Evolutionary conservation across 1,139 yeast species (phyloP), one percentile per base, ranked within the genome.

Genomic region (Pichia sp.): DNA sequence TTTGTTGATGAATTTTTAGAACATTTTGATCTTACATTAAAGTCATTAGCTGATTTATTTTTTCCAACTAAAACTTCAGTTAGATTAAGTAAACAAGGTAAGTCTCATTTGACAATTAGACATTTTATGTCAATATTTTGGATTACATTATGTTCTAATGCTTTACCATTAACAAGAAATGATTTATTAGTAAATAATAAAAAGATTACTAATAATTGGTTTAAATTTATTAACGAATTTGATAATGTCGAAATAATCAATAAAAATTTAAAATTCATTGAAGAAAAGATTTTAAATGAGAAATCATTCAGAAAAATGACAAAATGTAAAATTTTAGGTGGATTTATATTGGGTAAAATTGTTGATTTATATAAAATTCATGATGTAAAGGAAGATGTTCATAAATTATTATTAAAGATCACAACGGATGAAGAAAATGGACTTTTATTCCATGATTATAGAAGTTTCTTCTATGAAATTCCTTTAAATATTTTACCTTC

Each of bases 281-380:
- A 72, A 18, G 59, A 68, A 1, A 69, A 70, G 34, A 73, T 90
- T 2, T 62, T 88, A 39, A 64, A 67, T 34, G 97, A 90, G 57
- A 62, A 71, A 1, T 71, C 77, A 18, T 84, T 82, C 60, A 78
- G 79, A 55, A 83, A 81, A 58, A 71, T 83, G 50, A 77, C 89
- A 1, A 90, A 89, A 62, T 77, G 88, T 56, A 79, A 80, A 55
- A 75, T 89, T 26, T 76, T 90, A 59, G 88, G 86, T 58, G 97
- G 90, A 59, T 79, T 86, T 72, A 78, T 84, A 33, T 64, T 89
- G 56, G 73, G 75, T 36, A 80, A 80, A 50, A 58, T 86, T 36
- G 77, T 79, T 37, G 73, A 75, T 4, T 62, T 86, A 1, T 81
- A 80, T 51, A 62, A 69, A 41, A 62, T 68, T 31, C 67, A 66